Conservation (phyloP, 1,284 basidiomycete genomes). For the Microbotryum saponariae region DNA sequence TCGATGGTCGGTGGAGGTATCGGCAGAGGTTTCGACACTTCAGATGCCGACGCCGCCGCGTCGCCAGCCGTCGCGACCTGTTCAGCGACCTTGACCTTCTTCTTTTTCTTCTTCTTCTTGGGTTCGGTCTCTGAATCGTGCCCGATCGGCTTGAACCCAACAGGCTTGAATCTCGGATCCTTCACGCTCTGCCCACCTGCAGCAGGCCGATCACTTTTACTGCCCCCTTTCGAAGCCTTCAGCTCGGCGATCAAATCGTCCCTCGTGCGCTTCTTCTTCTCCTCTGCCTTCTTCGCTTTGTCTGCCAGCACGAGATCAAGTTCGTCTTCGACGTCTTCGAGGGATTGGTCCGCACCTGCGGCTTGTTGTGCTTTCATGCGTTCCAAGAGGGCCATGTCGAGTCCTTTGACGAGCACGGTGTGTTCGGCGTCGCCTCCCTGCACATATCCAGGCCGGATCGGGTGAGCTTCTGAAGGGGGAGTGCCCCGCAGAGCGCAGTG, state of each 20-base stretch:
- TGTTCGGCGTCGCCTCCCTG: slow-evolving; percentile 39
- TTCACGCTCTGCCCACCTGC: slow-evolving; percentile 13
- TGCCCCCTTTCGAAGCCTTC: slow-evolving; percentile 20
- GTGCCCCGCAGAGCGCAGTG: no score
- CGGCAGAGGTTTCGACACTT: not conserved
- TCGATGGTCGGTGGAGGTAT: not conserved
- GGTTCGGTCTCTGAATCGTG: not conserved
- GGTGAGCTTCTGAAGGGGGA: not conserved
- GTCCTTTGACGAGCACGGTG: slow-evolving; percentile 38
- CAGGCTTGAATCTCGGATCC: slow-evolving; percentile 36
- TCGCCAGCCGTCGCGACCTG: no score
- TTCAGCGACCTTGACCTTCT: not conserved
- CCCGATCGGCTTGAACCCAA: slow-evolving; percentile 21
- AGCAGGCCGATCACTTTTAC: slow-evolving; percentile 2
- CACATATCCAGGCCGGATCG: not conserved
- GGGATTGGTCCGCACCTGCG: slow-evolving; percentile 1
- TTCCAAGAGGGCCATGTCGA: slow-evolving; percentile 38
- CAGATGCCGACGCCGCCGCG: not conserved
- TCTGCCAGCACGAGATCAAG: slow-evolving; percentile 16
- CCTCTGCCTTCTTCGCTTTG: slow-evolving; percentile 17
- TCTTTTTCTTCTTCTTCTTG: slow-evolving; percentile 21
- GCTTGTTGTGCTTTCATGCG: slow-evolving; percentile 34
- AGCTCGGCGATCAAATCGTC: slow-evolving; percentile 30
- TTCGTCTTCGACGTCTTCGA: slow-evolving; percentile 21
- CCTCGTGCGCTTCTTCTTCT: slow-evolving; percentile 22